Evolutionary conservation across 768 basidiomycete species (phyloP).

Genomic region (Russula virescens): DNA sequence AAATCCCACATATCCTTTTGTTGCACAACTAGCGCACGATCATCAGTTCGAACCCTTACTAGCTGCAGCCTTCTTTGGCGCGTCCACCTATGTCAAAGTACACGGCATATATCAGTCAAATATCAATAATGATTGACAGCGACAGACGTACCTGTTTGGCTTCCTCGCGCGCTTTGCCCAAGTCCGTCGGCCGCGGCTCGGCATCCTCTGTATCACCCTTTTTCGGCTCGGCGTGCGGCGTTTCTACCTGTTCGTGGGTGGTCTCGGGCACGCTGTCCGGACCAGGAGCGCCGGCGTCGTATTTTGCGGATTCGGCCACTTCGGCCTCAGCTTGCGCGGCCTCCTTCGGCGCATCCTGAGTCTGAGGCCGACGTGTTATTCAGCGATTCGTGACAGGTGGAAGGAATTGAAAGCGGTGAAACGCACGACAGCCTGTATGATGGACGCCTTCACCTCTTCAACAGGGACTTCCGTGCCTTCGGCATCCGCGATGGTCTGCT

Average conservation of each 20-base stretch:
- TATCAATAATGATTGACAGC: neutral
- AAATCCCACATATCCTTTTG: neutral
- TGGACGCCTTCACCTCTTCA: constrained; percentile 28
- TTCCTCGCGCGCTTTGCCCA: constrained; percentile 23
- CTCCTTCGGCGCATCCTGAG: constrained; percentile 26
- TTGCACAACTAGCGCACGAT: constrained; percentile 1
- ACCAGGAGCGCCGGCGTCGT: constrained; percentile 23
- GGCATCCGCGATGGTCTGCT: constrained; percentile 25
- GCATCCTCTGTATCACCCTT: constrained; percentile 17
- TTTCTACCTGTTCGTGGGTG: constrained; percentile 26
- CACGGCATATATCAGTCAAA: neutral
- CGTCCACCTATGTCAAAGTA: neutral
- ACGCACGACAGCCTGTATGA: constrained; percentile 25
- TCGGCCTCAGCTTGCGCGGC: constrained; percentile 26
- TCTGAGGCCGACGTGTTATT: constrained; percentile 14
- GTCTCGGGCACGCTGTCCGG: constrained; percentile 26
- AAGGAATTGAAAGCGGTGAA: neutral
- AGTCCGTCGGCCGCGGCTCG: constrained; percentile 19
- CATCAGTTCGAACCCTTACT: neutral
- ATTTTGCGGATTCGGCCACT: constrained; percentile 17
- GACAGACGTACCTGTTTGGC: constrained; percentile 14
- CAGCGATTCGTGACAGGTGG: neutral
- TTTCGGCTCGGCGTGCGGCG: constrained; percentile 20
- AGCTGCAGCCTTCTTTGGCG: constrained; percentile 6
- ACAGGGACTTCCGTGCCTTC: constrained; percentile 28